Evolutionary conservation across 1,139 yeast species (phyloP), one percentile per base, ranked within the genome.

Genomic region (Candida smagusa): DNA sequence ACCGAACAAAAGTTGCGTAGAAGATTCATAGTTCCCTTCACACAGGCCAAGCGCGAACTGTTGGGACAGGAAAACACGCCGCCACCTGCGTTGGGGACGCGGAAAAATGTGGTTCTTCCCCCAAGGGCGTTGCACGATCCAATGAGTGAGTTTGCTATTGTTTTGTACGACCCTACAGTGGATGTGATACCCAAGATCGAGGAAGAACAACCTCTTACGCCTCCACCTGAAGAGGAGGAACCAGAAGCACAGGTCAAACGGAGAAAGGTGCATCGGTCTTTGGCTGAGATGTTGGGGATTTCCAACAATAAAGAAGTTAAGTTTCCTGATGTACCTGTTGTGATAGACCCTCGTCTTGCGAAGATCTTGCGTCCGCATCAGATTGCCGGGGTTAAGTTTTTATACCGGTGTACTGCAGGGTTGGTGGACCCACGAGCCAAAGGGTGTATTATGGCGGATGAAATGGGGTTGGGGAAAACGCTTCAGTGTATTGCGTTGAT

Each of bases 361-460:
- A 86, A 86, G 54, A 81, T 88, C 29, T 68, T 92, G 34, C 74
- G 99, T 47, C 98, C 98, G 0, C 99, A 92, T 70, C 99, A 92
- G 59, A 81, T 92, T 3, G 96, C 92, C 40, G 99, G 99, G 46
- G 97, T 92, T 25, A 78, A 86, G 58, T 92, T 92, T 56, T 65
- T 92, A 41, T 92, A 89, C 55, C 67, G 92, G 42, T 90, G 97
- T 59, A 88, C 95, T 1, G 77, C 97, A 0, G 98, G 99, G 0
- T 63, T 90, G 31, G 74, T 88, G 22, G 95, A 89, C 53, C 79
- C 89, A 2, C 72, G 81, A 30, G 97, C 97, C 0, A 81, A 84
- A 55, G 99, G 99, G 1, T 92, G 98, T 57, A 94, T 92, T 38
- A 92, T 92, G 98, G 99, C 99, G 0, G 99, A 92, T 65, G 99